A percentile compares a stretch with the other conserved stretches of the same genome.
Conservation (phyloP, 208 protist species). For the Phytomonas serpens region DNA sequence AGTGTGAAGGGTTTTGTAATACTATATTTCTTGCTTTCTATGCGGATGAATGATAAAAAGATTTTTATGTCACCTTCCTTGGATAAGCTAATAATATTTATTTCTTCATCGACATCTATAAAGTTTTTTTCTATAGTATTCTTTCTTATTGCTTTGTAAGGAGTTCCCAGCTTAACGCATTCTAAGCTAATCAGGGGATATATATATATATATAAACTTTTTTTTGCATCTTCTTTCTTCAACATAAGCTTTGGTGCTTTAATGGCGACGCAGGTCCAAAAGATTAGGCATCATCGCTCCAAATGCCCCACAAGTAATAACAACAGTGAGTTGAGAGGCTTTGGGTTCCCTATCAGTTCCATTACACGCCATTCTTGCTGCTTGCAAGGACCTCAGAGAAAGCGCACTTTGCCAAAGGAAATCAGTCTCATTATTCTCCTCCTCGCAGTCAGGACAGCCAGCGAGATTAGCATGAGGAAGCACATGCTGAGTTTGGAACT, state of each 20-base stretch:
- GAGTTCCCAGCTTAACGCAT: not conserved
- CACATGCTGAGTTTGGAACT: conserved; percentile 58
- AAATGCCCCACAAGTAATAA: not conserved
- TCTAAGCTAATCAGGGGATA: not conserved
- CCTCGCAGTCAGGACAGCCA: conserved; percentile 36
- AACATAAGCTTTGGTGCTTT: not conserved
- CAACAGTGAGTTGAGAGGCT: not conserved
- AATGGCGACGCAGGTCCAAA: not conserved
- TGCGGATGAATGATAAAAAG: not conserved
- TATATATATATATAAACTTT: not conserved
- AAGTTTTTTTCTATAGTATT: conserved; percentile 12
- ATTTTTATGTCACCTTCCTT: not conserved
- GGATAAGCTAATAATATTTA: conserved; percentile 6
- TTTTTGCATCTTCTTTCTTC: not conserved
- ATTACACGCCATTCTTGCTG: not conserved
- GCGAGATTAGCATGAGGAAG: conserved; percentile 23
- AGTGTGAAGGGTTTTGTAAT: not conserved
- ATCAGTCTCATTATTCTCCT: conserved; percentile 45
- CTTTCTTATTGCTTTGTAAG: not conserved
- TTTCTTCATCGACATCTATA: conserved; percentile 8
- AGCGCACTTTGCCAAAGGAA: conserved; percentile 27
- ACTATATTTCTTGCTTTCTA: not conserved
- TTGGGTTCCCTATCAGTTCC: not conserved
- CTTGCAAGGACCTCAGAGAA: not conserved
- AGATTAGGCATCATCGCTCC: not conserved